These are phyloP conservation scores for Cercophora scortea DNA, from an alignment of 495 filamentous ascomycete species.

Conservation along the genomic window DNA sequence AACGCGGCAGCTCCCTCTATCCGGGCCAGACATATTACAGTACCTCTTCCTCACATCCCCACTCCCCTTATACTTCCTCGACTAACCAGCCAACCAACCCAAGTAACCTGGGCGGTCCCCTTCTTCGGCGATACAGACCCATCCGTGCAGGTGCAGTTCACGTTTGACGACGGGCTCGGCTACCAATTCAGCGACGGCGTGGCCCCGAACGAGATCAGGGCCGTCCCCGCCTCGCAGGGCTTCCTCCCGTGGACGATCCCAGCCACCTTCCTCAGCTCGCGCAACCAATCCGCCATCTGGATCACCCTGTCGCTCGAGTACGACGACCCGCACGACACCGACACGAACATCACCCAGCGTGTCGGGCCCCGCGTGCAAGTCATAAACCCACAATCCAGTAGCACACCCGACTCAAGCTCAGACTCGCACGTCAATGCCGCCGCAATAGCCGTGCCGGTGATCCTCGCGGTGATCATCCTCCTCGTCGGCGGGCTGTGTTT, in stretches of 20 bases:
- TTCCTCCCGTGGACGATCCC: conserved; percentile 18
- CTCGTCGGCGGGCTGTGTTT: conserved; percentile 8
- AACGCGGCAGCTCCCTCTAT: conserved; percentile 11
- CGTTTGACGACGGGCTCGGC: no score
- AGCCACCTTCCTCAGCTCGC: conserved; percentile 7
- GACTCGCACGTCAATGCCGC: neutral
- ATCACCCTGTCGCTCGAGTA: conserved; percentile 10
- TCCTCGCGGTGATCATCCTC: conserved; percentile 8
- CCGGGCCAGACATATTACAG: conserved; percentile 22
- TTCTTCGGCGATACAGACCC: conserved; percentile 2
- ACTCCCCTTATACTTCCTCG: neutral
- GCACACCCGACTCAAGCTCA: neutral
- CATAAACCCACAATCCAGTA: neutral
- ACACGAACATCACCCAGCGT: neutral
- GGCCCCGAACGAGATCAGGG: neutral
- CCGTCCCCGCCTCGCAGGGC: conserved; percentile 11
- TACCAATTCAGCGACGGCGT: neutral
- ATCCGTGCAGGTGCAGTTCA: no score
- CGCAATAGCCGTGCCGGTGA: conserved; percentile 18
- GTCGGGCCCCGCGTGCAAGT: conserved; percentile 13
- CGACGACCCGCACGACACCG: conserved; percentile 1
- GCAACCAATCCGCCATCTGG: neutral
- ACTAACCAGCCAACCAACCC: neutral
- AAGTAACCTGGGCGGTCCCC: conserved; percentile 23
- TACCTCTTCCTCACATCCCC: neutral